Base-by-base conservation (phyloP, 2,329 filamentous ascomycete genomes). In the Paraphoma sp. region DNA sequence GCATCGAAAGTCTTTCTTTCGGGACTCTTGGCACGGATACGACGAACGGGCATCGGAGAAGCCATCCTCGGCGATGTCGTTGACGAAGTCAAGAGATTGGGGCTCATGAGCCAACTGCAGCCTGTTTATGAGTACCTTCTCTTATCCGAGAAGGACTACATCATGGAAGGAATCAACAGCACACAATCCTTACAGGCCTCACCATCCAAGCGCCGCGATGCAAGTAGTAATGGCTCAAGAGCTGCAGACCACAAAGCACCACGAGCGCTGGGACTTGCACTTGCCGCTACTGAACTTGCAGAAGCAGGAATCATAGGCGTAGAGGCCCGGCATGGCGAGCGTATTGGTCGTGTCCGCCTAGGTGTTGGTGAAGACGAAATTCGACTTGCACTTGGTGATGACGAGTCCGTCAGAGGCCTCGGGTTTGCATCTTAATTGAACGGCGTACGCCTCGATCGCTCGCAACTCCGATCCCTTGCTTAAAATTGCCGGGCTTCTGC, bases 291-390 rank as follows among this genome's bases (percentile, higher is more conserved):
- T 54, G 93, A 94, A 56, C 83, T 99, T 17, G 89, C 91, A 59
- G 93, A 95, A 58, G 92, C 93, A 0, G 95, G 95, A 0, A 86
- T 99, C 50, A 83, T 99, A 56, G 91, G 92, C 6, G 77, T 99
- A 50, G 95, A 99, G 75, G 86, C 86, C 4, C 78, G 81, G 57
- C 88, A 88, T 63, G 89, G 93, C 0, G 94, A 98, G 73, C 84
- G 95, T 43, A 92, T 92, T 18, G 94, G 92, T 54, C 93, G 96
- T 76, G 86, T 99, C 41, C 84, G 94, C 54, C 82, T 99, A 54
- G 88, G 91, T 18, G 89, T 98, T 64, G 90, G 91, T 11, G 92
- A 97, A 57, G 94, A 98, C 70, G 94, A 99, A 78, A 87, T 99
- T 29, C 89, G 89, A 72, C 85, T 92, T 73, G 95, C 94, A 30